A percentile compares a stretch with the other conserved stretches of the same genome.
These are phyloP conservation scores for Lactarius deliciosus DNA, from an alignment of 768 basidiomycete genomes.

Conservation along the genomic window DNA sequence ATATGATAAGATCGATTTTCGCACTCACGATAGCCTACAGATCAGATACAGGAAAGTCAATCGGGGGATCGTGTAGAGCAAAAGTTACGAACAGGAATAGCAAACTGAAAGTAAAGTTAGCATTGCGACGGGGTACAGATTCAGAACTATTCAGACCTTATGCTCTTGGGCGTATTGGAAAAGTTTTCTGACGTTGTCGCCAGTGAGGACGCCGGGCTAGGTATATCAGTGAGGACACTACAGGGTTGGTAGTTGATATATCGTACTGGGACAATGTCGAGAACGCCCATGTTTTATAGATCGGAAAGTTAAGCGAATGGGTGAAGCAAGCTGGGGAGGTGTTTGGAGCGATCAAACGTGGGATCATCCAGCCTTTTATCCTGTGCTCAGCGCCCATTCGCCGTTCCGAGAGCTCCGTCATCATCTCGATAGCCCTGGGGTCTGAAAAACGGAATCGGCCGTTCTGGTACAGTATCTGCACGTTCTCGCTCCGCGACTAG, in stretches of 20 bases:
- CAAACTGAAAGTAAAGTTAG: conserved; percentile 52
- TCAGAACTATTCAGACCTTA: conserved; percentile 54
- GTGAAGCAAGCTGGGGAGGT: conserved; percentile 11
- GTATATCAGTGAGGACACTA: conserved; percentile 5
- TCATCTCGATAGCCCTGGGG: conserved; percentile 3
- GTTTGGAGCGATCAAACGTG: conserved; percentile 3
- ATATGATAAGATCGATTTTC: conserved; percentile 23
- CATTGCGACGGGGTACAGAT: conserved; percentile 11
- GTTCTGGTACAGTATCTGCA: conserved; percentile 3
- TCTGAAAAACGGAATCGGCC: conserved; percentile 16
- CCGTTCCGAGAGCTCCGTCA: conserved; percentile 26
- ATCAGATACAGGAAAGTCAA: conserved; percentile 17
- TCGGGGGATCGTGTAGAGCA: background rate
- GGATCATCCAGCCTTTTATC: conserved; percentile 8
- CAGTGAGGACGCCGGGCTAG: conserved; percentile 92
- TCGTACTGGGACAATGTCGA: conserved; percentile 81
- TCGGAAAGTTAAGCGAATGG: background rate
- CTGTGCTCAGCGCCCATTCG: conserved; percentile 11
- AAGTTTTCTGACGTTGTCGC: conserved; percentile 91
- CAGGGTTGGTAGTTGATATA: background rate
- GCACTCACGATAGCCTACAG: conserved; percentile 73
- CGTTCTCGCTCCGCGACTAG: background rate
- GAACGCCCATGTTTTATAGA: conserved; percentile 62
- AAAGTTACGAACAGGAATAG: conserved; percentile 68
- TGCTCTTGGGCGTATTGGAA: conserved; percentile 92